Percentiles rank a stretch among this genome's conserved stretches.
phyloP scores from a whole-genome alignment of 306 rosid species.

The Lagenaria siceraria region DNA sequence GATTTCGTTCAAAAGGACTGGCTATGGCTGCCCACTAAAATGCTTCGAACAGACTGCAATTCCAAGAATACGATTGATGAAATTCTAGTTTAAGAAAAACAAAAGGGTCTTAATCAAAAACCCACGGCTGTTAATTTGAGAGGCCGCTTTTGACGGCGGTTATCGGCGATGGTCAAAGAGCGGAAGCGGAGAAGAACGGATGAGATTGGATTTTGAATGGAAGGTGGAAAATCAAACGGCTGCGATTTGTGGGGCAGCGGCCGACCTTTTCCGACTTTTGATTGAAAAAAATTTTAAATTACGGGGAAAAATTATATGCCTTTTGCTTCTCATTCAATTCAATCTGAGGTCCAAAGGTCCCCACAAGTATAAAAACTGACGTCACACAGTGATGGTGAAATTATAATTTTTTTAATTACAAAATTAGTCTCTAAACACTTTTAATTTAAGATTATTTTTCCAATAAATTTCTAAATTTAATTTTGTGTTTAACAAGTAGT shows the following conservation, averaged over 20 bases:
- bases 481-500: too few relatives aligned
- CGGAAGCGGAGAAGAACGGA: background rate
- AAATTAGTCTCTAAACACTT: too few relatives aligned
- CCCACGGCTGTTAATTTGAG: background rate
- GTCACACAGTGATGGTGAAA: background rate
- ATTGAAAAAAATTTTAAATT: background rate
- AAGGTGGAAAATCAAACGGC: background rate
- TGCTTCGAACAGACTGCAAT: background rate
- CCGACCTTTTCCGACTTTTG: background rate
- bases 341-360: background rate
- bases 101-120: background rate
- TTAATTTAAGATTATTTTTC: too few relatives aligned
- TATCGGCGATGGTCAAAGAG: background rate
- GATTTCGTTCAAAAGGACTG: background rate
- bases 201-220: background rate
- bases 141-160: background rate
- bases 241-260: background rate
- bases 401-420: too few relatives aligned
- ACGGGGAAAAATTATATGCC: background rate
- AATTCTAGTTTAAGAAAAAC: background rate
- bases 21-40: background rate
- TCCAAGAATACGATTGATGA: background rate
- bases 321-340: background rate
- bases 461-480: too few relatives aligned
- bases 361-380: background rate